Evolutionary conservation across 2,329 filamentous ascomycete species (phyloP).

Genomic region (Sphaerulina populicola): DNA sequence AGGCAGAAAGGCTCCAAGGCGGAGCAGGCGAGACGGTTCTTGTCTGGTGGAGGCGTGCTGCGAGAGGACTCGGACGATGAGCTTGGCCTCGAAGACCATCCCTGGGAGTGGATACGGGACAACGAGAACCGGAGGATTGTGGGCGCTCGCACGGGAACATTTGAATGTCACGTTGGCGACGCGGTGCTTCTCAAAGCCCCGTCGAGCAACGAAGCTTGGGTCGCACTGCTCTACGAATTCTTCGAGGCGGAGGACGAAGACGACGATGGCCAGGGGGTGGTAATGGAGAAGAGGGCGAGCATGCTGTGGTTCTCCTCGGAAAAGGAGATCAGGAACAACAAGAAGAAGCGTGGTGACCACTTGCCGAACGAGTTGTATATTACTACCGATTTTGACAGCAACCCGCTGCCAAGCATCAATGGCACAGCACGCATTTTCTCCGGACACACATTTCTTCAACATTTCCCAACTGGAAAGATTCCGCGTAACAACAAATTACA

Average conservation of each 20-base stretch:
- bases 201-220: constrained; percentile 85
- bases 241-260: constrained; percentile 56
- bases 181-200: constrained; percentile 72
- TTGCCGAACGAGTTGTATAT: constrained; percentile 83
- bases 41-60: constrained; percentile 54
- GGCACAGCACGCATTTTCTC: constrained; percentile 80
- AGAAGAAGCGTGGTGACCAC: constrained; percentile 75
- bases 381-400: constrained; percentile 76
- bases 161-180: constrained; percentile 75
- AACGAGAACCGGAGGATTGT: constrained; percentile 47
- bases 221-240: constrained; percentile 80
- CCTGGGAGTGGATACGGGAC: constrained; percentile 53
- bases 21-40: constrained; percentile 43
- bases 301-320: constrained; percentile 97
- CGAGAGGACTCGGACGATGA: constrained; percentile 86
- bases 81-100: constrained; percentile 48
- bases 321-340: constrained; percentile 74
- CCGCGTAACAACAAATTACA: constrained; percentile 64
- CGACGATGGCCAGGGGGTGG: constrained; percentile 43
- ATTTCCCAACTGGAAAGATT: constrained; percentile 66
- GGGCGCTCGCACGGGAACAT: constrained; percentile 72
- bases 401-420: constrained; percentile 80
- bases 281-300: constrained; percentile 60
- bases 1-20: constrained; percentile 36
- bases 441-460: constrained; percentile 54